Conservation (phyloP, 2,329 filamentous ascomycete species). For the Fusarium pseudocircinatum region DNA sequence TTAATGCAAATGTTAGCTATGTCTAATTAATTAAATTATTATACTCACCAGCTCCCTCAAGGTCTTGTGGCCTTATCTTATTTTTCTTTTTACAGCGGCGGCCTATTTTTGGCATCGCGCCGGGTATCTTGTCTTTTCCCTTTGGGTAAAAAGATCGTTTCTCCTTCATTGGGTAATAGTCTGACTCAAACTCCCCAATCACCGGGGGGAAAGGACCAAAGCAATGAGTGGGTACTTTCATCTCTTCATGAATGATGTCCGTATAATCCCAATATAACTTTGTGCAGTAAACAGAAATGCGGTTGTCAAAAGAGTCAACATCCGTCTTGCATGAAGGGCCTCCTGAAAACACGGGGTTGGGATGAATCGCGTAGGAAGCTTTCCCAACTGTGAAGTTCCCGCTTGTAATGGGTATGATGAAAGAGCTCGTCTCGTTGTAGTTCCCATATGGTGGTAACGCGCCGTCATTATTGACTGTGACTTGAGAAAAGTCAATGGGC, state of each 20-base stretch:
- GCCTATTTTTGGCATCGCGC: neutral
- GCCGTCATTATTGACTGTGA: fast-evolving
- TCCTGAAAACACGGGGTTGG: neutral
- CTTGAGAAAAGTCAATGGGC: fast-evolving
- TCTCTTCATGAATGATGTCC: fast-evolving
- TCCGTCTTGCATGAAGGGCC: neutral
- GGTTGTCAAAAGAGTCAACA: fast-evolving
- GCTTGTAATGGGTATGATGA: fast-evolving
- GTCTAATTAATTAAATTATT: fast-evolving
- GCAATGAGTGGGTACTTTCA: fast-evolving
- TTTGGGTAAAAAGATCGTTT: too few relatives aligned
- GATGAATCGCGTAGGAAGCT: fast-evolving
- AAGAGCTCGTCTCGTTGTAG: fast-evolving
- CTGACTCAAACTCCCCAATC: fast-evolving
- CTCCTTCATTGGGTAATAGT: neutral
- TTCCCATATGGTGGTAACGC: fast-evolving
- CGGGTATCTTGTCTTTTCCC: neutral
- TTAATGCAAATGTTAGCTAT: fast-evolving
- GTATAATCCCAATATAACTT: fast-evolving
- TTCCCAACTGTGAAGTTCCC: neutral
- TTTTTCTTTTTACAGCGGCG: neutral
- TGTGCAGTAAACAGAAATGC: neutral
- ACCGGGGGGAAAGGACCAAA: fast-evolving
- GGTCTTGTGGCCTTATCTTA: too few relatives aligned
- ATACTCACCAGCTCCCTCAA: neutral